Base-by-base conservation (phyloP, 257 asterid species). In the Gentiana dahurica region DNA sequence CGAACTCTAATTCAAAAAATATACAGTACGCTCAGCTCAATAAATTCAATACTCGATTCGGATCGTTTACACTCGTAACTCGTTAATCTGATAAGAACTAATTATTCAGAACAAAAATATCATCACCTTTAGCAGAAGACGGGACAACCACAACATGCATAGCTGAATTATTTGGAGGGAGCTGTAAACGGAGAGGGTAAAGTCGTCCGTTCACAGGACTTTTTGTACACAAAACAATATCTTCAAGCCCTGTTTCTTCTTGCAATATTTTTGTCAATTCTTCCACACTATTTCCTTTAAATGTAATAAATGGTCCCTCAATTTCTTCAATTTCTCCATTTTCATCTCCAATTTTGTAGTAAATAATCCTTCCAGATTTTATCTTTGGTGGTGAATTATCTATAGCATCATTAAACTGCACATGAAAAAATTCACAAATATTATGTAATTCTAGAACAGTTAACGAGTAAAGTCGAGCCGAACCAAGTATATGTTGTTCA, bases 161-260 rank as follows among this genome's bases (percentile, higher is more conserved):
- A 56, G 75, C 70, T 12, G 89, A 57, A 24, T 85, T 85, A 59
- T 92, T 85, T 37, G 98, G 98, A 51, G 98, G 98, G 67, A 92
- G 95, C 74, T 83, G 94, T 64, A 92, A 79, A 46, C 83, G 94
- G 32, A 92, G 98, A 61, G 98, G 97, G 63, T 78, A 85, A 54
- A 91, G 86, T 55, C 85, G 85, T 52, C 93, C 94, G 53, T 91
- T 81, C 54, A 87, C 71, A 2, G 95, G 93, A 64, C 95, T 85
- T 55, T 71, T 59, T 0, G 88, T 79, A 64, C 97, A 85, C 46
- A 91, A 95, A 0, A 81, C 79, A 57, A 85, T 60, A 34, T 86
- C 94, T 12, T 75, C 60, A 4, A 85, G 58, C 62, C 93, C 90
- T 0, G 77, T 66, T 57, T 80, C 97, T 15, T 57, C 83, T 73